Base-by-base conservation (phyloP, 345 rosid species). In the Lepidium didymum region DNA sequence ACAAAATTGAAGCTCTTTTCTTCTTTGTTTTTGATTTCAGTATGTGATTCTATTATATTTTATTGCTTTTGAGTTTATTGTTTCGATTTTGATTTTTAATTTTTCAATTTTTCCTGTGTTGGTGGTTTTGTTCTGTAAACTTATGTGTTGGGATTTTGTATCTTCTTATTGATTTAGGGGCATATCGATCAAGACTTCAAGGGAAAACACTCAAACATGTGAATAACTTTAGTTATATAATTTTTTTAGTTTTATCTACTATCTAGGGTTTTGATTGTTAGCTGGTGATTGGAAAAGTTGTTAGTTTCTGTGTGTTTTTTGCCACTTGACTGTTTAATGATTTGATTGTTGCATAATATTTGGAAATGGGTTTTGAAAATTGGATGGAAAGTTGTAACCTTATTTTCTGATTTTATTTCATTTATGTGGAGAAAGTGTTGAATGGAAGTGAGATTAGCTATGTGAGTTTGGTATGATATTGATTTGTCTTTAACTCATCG, bases 211-310 rank as follows among this genome's bases (percentile, higher is more conserved):
- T 19, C 21, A 45, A 61, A n/a, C 64, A 74, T 69, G 69, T 74
- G 64, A 74, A 7, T 44, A 29, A n/a, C 4, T 14, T 74, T 50
- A 43, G 62, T 3, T 50, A 36, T 64, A 8, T 44, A 3, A 11
- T 3, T 27, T 73, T 37, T 38, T 3, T 18, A n/a, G 35, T 35
- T 63, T 44, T 7, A 19, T 57, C 8, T 73, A 73, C 67, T 7
- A 19, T 57, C 8, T 73, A 73, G 72, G 77, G 72, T 66, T 73
- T 27, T 47, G 36, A 5, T 73, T 65, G 7, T 56, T 12, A 49
- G 67, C 67, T 56, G 35, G 3, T 38, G 47, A 15, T 43, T 6
- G 45, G 8, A 5, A 23, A 13, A 58, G 21, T 37, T 0, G 49
- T 16, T 14, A 23, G 38, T 18, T 62, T 38, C 7, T 8, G 43